Conservation (phyloP, 495 filamentous ascomycete species). For the Penicillium verhagenii region DNA sequence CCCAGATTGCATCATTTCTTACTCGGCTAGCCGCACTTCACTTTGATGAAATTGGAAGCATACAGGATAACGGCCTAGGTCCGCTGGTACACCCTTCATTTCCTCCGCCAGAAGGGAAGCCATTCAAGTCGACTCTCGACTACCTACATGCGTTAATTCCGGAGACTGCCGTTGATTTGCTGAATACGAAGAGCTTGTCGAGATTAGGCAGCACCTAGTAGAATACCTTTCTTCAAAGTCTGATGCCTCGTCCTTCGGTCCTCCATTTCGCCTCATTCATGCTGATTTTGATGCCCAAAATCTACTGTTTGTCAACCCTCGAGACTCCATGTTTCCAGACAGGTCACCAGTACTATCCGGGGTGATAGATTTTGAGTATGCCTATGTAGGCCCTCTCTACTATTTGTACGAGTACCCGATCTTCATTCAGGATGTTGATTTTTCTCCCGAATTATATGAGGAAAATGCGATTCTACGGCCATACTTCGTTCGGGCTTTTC, state of each 20-base stretch:
- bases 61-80: background rate
- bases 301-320: background rate
- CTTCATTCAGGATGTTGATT: conserved; percentile 2
- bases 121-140: conserved; percentile 3
- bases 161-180: background rate
- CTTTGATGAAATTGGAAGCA: background rate
- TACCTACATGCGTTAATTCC: background rate
- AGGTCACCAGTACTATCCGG: background rate
- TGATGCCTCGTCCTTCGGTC: background rate
- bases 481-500: conserved; percentile 1
- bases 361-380: conserved; percentile 4
- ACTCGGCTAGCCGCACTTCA: conserved; percentile 1
- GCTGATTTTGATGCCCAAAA: background rate
- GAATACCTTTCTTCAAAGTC: background rate
- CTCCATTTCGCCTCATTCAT: background rate
- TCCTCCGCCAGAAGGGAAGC: background rate
- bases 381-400: background rate
- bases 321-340: background rate
- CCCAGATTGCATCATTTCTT: conserved; percentile 5
- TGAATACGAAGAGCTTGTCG: background rate
- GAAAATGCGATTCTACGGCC: conserved; percentile 2
- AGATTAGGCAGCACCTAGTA: background rate
- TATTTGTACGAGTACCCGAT: background rate
- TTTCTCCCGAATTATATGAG: conserved; percentile 1
- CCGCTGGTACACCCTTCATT: conserved; percentile 1